phyloP scores from a whole-genome alignment of 2,329 filamentous ascomycete species.

The Zymoseptoria tritici region DNA sequence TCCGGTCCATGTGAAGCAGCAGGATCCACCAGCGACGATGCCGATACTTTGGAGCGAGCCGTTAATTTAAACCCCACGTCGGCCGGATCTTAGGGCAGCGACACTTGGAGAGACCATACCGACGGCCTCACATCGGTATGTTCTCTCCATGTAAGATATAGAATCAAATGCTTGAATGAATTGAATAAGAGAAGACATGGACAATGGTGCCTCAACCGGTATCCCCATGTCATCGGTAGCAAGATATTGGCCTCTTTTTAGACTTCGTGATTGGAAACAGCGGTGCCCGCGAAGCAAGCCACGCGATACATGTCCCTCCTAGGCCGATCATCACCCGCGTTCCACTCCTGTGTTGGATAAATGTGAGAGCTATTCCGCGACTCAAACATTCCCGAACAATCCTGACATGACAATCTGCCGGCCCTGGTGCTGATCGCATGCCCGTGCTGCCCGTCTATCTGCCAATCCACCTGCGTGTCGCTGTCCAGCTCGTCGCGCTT shows the following conservation, averaged over 20 bases:
- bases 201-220: no score
- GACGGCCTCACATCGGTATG: no score
- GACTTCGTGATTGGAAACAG: background rate
- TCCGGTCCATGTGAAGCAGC: background rate
- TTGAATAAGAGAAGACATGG: no score
- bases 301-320: background rate
- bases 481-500: background rate
- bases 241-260: background rate
- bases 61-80: background rate
- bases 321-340: background rate
- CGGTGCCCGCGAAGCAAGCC: background rate
- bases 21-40: background rate
- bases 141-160: no score
- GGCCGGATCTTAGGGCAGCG: background rate
- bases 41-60: background rate
- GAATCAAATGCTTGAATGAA: no score
- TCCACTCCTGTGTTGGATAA: background rate
- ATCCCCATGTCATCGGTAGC: background rate
- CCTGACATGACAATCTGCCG: background rate
- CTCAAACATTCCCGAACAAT: background rate
- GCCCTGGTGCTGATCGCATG: background rate
- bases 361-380: background rate
- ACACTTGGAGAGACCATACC: no score
- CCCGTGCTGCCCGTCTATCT: background rate
- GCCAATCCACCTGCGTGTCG: background rate